Evolutionary conservation across 495 filamentous ascomycete genomes (phyloP).

Genomic region (Aspergillus panamensis): DNA sequence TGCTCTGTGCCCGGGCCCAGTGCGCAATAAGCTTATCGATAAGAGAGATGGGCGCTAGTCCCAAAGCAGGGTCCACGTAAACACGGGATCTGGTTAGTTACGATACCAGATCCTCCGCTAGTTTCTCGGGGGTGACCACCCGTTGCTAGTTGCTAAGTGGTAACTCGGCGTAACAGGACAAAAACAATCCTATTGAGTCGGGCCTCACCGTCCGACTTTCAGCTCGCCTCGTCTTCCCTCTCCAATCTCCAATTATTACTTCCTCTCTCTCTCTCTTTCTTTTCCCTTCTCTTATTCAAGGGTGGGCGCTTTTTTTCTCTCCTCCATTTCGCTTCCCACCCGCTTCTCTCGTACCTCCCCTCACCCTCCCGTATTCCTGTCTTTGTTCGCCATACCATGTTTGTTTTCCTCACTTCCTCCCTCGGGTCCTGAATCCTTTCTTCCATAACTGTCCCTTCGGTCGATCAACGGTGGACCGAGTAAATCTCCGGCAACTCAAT

Average conservation of each 20-base stretch:
- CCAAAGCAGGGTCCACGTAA: constrained; percentile 39
- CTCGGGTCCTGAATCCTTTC: constrained; percentile 8
- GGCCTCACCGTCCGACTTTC: constrained; percentile 36
- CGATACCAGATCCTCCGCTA: no score
- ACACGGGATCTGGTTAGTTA: constrained; percentile 23
- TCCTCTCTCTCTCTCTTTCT: background rate
- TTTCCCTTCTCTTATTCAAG: background rate
- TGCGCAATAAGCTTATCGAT: constrained; percentile 48
- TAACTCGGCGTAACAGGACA: background rate
- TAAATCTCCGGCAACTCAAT: constrained; percentile 3
- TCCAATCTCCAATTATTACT: constrained; percentile 7
- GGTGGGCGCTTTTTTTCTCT: constrained; percentile 8
- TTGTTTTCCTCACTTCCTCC: constrained; percentile 5
- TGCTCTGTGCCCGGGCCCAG: no score
- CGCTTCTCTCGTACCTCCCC: background rate
- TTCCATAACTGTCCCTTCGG: constrained; percentile 18
- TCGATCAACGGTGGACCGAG: background rate
- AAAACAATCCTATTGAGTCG: constrained; percentile 30
- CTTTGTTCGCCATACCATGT: constrained; percentile 10
- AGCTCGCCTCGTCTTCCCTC: constrained; percentile 19
- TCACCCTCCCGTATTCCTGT: constrained; percentile 4
- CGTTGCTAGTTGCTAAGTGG: no score
- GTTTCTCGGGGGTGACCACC: no score
- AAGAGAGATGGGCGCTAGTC: constrained; percentile 34
- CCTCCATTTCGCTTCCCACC: constrained; percentile 7